Conservation (phyloP, 2,329 filamentous ascomycete genomes). For the Aphanocladium album region DNA sequence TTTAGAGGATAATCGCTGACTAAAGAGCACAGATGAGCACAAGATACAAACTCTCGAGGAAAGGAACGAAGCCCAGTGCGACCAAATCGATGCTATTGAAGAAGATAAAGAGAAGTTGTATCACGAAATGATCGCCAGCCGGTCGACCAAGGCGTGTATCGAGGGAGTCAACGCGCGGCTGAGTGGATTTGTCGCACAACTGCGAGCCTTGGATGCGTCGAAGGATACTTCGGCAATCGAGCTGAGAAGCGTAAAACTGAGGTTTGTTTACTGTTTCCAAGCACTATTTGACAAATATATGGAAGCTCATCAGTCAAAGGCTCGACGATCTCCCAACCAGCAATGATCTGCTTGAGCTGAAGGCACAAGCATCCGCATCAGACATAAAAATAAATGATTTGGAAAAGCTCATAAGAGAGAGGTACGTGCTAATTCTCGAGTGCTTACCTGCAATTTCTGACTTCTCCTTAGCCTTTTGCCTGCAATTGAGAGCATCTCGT, state of each 20-base stretch:
- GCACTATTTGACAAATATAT: not conserved
- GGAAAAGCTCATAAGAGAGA: not conserved
- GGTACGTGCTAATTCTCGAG: not conserved
- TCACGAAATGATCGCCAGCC: not conserved
- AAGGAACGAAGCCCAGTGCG: not conserved
- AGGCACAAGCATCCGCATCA: not conserved
- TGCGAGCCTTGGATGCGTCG: constrained; percentile 1
- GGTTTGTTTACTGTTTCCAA: not conserved
- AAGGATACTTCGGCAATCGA: constrained; percentile 1
- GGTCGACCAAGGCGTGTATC: not conserved
- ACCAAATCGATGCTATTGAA: not conserved
- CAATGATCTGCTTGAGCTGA: not conserved
- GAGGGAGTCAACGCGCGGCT: not conserved
- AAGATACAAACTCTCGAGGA: not conserved
- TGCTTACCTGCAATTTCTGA: not conserved
- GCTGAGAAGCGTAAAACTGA: not conserved
- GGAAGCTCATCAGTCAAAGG: not conserved
- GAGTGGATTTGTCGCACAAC: not conserved
- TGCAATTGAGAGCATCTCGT: not conserved
- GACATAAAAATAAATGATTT: not conserved
- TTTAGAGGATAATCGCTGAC: not conserved
- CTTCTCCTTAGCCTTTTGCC: not conserved
- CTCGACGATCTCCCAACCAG: not conserved
- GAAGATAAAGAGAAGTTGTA: not conserved
- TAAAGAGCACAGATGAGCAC: not conserved